phyloP scores from a whole-genome alignment of 1,284 basidiomycete species.

The Cryptococcus wingfieldii region DNA sequence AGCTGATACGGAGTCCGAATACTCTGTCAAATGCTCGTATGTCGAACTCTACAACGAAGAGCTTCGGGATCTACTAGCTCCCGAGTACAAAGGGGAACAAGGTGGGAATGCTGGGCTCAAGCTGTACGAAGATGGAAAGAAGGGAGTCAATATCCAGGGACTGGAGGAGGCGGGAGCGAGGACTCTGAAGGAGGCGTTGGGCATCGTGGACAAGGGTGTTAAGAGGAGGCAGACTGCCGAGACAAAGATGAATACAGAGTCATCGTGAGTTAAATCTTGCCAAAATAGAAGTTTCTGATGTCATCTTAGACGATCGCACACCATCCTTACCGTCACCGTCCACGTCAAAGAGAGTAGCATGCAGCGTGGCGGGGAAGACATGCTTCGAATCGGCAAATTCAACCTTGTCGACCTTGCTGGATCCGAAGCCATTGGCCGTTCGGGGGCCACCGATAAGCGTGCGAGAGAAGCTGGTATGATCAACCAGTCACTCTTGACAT shows the following conservation, averaged over 20 bases:
- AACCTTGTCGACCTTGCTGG: conserved; percentile 97
- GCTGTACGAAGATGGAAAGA: conserved; percentile 87
- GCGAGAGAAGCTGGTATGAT: conserved; percentile 99
- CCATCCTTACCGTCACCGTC: conserved; percentile 94
- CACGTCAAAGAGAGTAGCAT: conserved; percentile 78
- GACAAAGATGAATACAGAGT: conserved; percentile 97
- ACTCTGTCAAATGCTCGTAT: conserved; percentile 88
- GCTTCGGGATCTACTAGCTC: conserved; percentile 83
- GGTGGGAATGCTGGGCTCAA: conserved; percentile 57
- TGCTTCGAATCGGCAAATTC: conserved; percentile 88
- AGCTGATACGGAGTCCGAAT: conserved; percentile 65
- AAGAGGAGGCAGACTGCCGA: conserved; percentile 89
- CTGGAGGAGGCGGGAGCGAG: conserved; percentile 85
- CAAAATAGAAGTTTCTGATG: not conserved
- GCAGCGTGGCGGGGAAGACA: conserved; percentile 65
- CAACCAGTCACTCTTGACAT: conserved; percentile 92
- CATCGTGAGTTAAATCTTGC: conserved; percentile 53
- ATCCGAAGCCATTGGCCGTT: conserved; percentile 94
- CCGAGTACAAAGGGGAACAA: conserved; percentile 61
- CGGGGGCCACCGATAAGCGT: conserved; percentile 90
- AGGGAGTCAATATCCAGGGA: conserved; percentile 91
- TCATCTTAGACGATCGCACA: conserved; percentile 75
- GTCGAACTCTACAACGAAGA: conserved; percentile 99
- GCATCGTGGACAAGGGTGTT: conserved; percentile 81
- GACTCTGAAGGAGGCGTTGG: conserved; percentile 77